Base-by-base conservation (phyloP, 805 yeast genomes). In the Suhomyces sp. region DNA sequence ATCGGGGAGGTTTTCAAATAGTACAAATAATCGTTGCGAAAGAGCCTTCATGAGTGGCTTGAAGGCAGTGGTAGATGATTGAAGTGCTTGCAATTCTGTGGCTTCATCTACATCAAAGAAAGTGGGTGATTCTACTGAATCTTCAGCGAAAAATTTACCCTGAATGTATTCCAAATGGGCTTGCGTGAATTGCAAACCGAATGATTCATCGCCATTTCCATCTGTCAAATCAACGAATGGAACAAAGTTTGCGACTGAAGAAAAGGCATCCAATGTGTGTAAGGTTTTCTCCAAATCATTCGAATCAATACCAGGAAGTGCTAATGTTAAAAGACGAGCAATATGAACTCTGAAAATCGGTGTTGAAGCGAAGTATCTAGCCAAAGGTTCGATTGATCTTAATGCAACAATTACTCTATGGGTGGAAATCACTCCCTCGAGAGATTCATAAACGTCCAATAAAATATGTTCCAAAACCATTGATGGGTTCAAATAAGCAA, bases 301-400 rank as follows among this genome's bases (percentile, higher is more conserved):
- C 0, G 90, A 76, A 54, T 93, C 98, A 19, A 93, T 79, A 19
- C 93, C 96, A 0, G 88, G 85, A 6, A 88, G 56, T 2, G 81
- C 64, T 56, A 87, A 69, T 18, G 80, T 75, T 25, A 90, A 54
- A 11, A 93, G 65, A 35, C 95, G 76, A 0, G 95, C 77, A 9
- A 88, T 63, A 50, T 93, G 98, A 9, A 86, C 79, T 28, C 96
- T 66, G 52, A 74, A 87, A 2, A 78, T 58, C 1, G 82, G 82
- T 2, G 76, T 68, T 5, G 63, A 53, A 0, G 83, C 80, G 70
- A 93, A 76, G 41, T 74, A 80, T 36, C 95, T 70, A 1, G 83
- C 73, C 15, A 86, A 58, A 16, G 76, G 79, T 3, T 81, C 76
- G 30, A 88, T 67, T 24, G 81, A 77, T 29, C 81, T 74, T 28